Conservation (phyloP, 495 filamentous ascomycete species). For the Neurospora terricola region DNA sequence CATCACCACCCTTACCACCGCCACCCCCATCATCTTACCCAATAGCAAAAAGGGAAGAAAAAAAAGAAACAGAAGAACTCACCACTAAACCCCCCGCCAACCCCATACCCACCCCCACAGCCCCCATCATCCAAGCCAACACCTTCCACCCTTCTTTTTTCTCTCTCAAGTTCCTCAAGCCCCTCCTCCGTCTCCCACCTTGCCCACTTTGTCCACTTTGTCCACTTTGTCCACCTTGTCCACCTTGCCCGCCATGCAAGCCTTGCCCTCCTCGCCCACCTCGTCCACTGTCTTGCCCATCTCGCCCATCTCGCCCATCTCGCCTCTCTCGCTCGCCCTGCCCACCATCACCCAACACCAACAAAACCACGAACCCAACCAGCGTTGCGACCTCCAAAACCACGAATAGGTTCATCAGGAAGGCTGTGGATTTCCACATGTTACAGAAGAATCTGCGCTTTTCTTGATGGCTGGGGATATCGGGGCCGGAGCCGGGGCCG, state of each 20-base stretch:
- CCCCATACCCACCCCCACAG: constrained; percentile 50
- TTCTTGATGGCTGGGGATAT: constrained; percentile 52
- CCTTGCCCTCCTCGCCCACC: neutral
- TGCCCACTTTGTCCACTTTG: constrained; percentile 42
- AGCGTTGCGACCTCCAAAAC: constrained; percentile 66
- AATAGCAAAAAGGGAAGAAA: neutral
- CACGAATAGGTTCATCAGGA: constrained; percentile 72
- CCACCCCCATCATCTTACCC: neutral
- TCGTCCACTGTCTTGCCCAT: too few species aligned
- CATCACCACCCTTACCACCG: neutral
- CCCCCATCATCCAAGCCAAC: constrained; percentile 51
- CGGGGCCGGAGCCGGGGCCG: constrained; percentile 49
- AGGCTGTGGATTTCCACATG: constrained; percentile 82
- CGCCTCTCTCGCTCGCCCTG: constrained; percentile 40
- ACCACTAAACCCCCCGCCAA: constrained; percentile 72
- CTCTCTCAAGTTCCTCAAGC: neutral
- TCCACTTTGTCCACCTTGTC: constrained; percentile 35
- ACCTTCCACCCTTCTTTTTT: constrained; percentile 65
- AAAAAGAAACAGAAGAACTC: constrained; percentile 26
- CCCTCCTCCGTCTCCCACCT: neutral
- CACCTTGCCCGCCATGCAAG: constrained; percentile 25
- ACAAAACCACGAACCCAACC: constrained; percentile 56
- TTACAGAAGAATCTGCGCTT: constrained; percentile 80
- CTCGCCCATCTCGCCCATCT: too few species aligned
- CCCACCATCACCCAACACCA: neutral